phyloP scores from a whole-genome alignment of 2,329 filamentous ascomycete genomes.

The Penicillium griseofulvum region DNA sequence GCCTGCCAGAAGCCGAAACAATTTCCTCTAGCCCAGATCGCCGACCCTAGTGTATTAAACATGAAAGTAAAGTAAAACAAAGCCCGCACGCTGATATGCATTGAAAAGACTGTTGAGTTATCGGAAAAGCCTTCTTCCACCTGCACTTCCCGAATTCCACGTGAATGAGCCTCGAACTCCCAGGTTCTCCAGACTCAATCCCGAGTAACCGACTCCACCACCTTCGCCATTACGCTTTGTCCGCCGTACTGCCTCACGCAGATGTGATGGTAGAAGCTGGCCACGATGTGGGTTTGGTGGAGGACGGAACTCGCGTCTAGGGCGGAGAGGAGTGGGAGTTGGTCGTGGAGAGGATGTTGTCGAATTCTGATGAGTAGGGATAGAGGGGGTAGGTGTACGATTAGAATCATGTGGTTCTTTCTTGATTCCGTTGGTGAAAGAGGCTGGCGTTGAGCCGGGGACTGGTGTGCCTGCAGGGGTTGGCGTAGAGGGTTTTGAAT shows the following conservation, averaged over 20 bases:
- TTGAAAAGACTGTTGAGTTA: slow-evolving; percentile 17
- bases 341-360: slow-evolving; percentile 2
- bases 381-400: slow-evolving; percentile 12
- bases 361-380: slow-evolving; percentile 10
- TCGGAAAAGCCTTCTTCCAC: slow-evolving; percentile 46
- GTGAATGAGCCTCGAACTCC: slow-evolving; percentile 45
- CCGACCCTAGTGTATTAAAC: neutral
- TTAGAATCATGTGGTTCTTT: slow-evolving; percentile 23
- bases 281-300: slow-evolving; percentile 48
- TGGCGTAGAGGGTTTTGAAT: slow-evolving; percentile 15
- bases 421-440: slow-evolving; percentile 23
- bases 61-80: neutral
- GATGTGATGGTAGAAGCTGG: slow-evolving; percentile 48
- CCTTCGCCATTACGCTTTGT: slow-evolving; percentile 51
- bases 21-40: neutral
- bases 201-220: slow-evolving; percentile 48
- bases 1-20: neutral
- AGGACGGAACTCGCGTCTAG: slow-evolving; percentile 34
- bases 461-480: slow-evolving; percentile 15
- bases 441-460: neutral
- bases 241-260: slow-evolving; percentile 50
- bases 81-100: slow-evolving; percentile 1
- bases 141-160: slow-evolving; percentile 42
- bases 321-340: slow-evolving; percentile 17
- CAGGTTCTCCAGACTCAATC: slow-evolving; percentile 46